A percentile compares a stretch with the other conserved stretches of the same genome.
Evolutionary conservation across 768 basidiomycete genomes (phyloP).

Genomic region (Cantharellus cinnabarinus): DNA sequence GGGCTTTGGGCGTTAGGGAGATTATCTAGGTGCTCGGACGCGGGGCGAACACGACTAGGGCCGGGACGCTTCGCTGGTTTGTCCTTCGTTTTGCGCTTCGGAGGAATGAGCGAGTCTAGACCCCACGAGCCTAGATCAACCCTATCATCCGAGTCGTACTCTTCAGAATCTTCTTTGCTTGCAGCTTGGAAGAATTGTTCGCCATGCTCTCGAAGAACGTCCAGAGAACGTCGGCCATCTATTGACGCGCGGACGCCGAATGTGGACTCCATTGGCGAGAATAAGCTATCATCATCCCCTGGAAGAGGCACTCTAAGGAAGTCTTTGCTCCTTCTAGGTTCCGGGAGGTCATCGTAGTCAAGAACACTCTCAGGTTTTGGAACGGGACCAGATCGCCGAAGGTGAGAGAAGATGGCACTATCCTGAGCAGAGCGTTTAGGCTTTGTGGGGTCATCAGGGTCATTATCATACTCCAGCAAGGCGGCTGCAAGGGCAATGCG

Average conservation of each 20-base stretch:
- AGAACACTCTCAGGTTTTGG: neutral
- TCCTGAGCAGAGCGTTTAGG: constrained; percentile 7
- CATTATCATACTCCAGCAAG: constrained; percentile 7
- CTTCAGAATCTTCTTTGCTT: constrained; percentile 11
- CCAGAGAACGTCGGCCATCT: neutral
- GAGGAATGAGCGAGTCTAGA: constrained; percentile 27
- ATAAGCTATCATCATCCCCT: neutral
- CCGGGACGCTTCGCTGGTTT: constrained; percentile 10
- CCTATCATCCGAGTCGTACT: constrained; percentile 31
- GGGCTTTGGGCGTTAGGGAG: constrained; percentile 23
- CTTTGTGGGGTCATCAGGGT: constrained; percentile 7
- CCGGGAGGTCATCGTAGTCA: neutral
- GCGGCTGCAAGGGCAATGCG: neutral
- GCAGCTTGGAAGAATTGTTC: neutral
- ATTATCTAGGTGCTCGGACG: constrained; percentile 20
- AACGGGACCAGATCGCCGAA: constrained; percentile 1
- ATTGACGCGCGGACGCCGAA: neutral
- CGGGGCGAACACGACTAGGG: constrained; percentile 17
- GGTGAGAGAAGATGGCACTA: constrained; percentile 9
- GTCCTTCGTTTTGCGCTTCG: constrained; percentile 52
- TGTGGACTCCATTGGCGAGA: neutral
- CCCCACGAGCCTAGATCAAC: constrained; percentile 71
- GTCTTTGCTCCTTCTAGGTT: neutral
- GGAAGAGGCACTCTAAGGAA: neutral
- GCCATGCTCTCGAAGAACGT: neutral